Evolutionary conservation across 2,329 filamentous ascomycete species (phyloP), one percentile per base, ranked within the genome.

Genomic region (Botrytis fabae): DNA sequence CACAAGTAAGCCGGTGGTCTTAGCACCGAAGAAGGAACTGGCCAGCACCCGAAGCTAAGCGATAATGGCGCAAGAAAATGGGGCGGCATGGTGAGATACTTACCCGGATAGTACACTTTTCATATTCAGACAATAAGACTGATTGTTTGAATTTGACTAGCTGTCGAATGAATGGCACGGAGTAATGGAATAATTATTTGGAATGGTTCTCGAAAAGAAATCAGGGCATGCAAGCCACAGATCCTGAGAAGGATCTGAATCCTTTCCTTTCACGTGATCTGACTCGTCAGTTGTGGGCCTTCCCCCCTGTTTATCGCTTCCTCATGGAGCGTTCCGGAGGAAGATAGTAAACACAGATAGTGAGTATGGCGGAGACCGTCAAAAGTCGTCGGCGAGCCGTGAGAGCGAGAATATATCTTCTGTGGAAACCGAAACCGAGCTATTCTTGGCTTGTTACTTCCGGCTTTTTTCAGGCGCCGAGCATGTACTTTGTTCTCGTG

Each of bases 291-390:
- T 28, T 54, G 46, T 54, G 35, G 25, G 25, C 25, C 25, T 20
- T 40, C 6, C 16, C n/a, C 32, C 46, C 32, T 40, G 46, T n/a
- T 54, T n/a, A 54, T 54, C 16, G 46, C 51, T 68, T 68, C 46
- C 35, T 68, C 9, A 68, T 68, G 64, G 64, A 68, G 64, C 51
- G 38, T 66, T 16, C 40, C 46, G 64, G 64, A 64, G 61, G 20
- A n/a, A 44, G 61, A 44, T 63, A 63, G 60, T 40, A 16, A n/a
- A 40, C 12, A 28, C 28, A 44, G 14, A 28, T 44, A 40, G 64
- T 40, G 16, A 38, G 8, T 51, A 64, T 25, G 22, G 42, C 28
- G 62, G 42, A 46, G 46, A 16, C 35, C 22, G 62, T 64, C 18
- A 57, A 7, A 46, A 32, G 62, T 32, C 44, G 16, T 46, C 9